Evolutionary conservation across 768 basidiomycete genomes (phyloP), one percentile per base, ranked within the genome.

Genomic region (Collybiopsis confluens): DNA sequence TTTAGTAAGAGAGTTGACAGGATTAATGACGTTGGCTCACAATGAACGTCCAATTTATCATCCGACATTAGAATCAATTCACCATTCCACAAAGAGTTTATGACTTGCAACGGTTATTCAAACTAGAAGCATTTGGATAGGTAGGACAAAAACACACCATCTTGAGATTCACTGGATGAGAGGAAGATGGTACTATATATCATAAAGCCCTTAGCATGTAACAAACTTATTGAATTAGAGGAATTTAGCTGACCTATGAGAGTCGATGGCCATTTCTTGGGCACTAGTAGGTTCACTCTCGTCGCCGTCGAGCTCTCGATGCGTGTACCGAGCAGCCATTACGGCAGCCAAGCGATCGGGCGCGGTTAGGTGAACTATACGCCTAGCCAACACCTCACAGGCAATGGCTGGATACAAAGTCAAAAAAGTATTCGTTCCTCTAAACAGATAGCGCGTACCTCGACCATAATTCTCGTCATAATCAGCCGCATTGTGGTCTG

Each of bases 221-320:
- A 53, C 24, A 10, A 21, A 10, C 23, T 33, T 15, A 18, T 10
- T 21, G 28, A 51, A 45, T 24, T 20, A 54, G 1, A 42, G 18
- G 5, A 45, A 20, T 27, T 33, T 8, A 15, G 30, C 38, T 20
- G 62, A 92, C 91, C 92, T 92, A 61, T 92, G 83, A 51, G 90
- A 82, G 67, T 98, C 95, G 56, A 96, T 90, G n/a, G 95, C 93
- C 66, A 86, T 72, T 66, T 98, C 95, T 40, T 97, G 73, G 7
- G 88, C 86, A 61, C 88, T 92, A 4, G 82, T 73, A 60, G 84
- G 78, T 40, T 85, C 86, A 55, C 88, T 90, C 43, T 73, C 68
- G 53, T 90, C 90, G 0, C 89, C 92, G 62, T 96, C 90, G 33
- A 74, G 63, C 64, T 91, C 85, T 37, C 72, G 69, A 62, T 89